These are phyloP conservation scores for Colletotrichum cereale DNA, from an alignment of 2,329 filamentous ascomycete genomes.

Conservation along the genomic window DNA sequence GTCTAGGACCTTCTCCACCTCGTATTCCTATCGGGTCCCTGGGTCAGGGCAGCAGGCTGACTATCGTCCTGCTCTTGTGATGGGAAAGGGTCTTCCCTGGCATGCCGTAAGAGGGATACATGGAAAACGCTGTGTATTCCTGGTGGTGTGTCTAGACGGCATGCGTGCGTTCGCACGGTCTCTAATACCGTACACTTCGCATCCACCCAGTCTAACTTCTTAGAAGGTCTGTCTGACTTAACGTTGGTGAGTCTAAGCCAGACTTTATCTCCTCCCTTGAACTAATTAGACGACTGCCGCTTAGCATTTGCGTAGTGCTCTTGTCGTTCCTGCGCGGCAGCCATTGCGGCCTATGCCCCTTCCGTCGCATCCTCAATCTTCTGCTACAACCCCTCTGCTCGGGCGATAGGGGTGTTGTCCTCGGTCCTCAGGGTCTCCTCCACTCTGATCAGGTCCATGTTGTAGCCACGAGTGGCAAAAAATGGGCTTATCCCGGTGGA, in stretches of 20 bases:
- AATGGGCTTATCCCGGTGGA: no score
- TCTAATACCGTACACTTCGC: no score
- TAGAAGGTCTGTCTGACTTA: no score
- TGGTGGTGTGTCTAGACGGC: not conserved
- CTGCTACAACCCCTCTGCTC: not conserved
- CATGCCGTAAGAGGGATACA: not conserved
- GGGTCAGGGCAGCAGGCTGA: not conserved
- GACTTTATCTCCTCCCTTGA: not conserved
- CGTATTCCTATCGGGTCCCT: not conserved
- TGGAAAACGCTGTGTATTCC: not conserved
- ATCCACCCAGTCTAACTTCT: no score
- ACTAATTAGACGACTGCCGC: not conserved
- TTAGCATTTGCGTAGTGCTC: not conserved
- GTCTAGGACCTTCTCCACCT: not conserved
- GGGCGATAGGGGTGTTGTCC: not conserved
- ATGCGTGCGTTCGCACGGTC: no score
- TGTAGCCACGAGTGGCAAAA: no score
- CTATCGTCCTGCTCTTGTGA: not conserved
- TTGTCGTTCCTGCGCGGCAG: not conserved
- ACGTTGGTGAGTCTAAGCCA: not conserved
- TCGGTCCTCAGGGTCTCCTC: not conserved
- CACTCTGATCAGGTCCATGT: not conserved
- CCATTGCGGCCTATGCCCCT: not conserved
- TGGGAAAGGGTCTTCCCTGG: not conserved
- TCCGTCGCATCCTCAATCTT: not conserved